These are phyloP conservation scores for Shiraia bambusicola DNA, from an alignment of 2,329 filamentous ascomycete species.

Conservation along the genomic window DNA sequence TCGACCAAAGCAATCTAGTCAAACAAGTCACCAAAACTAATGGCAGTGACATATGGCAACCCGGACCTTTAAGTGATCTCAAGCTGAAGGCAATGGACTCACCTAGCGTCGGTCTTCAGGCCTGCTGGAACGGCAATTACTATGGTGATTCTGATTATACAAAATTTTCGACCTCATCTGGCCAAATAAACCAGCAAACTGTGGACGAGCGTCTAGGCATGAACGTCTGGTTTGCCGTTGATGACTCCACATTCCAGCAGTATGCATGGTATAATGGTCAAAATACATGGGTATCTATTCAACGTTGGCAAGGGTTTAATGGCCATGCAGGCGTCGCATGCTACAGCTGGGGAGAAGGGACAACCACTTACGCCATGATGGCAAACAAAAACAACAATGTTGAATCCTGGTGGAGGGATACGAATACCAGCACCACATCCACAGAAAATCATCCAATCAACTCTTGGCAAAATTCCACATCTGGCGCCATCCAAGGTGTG, in stretches of 20 bases:
- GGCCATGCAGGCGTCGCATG: conserved; percentile 49
- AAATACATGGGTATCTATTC: conserved; percentile 40
- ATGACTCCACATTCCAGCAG: conserved; percentile 45
- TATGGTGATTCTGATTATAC: conserved; percentile 42
- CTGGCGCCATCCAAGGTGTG: conserved; percentile 37
- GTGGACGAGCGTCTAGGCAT: conserved; percentile 41
- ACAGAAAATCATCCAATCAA: conserved; percentile 45
- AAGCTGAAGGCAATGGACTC: conserved; percentile 86
- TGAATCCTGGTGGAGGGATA: conserved; percentile 51
- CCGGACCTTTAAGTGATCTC: conserved; percentile 61
- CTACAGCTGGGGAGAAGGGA: conserved; percentile 46
- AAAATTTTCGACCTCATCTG: conserved; percentile 38
- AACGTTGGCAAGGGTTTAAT: conserved; percentile 44
- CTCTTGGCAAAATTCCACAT: conserved; percentile 37
- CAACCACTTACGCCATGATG: conserved; percentile 48
- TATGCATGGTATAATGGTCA: conserved; percentile 46
- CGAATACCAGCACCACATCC: conserved; percentile 35
- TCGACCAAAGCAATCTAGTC: conserved; percentile 43
- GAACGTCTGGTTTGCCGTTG: conserved; percentile 49
- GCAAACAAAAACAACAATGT: conserved; percentile 43
- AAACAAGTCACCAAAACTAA: conserved; percentile 46
- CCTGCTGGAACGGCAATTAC: conserved; percentile 74
- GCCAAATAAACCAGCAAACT: conserved; percentile 25
- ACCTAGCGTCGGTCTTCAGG: conserved; percentile 83
- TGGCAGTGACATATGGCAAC: conserved; percentile 42